Conservation (phyloP, 2,329 filamentous ascomycete genomes). For the Lecanosticta acicola region DNA sequence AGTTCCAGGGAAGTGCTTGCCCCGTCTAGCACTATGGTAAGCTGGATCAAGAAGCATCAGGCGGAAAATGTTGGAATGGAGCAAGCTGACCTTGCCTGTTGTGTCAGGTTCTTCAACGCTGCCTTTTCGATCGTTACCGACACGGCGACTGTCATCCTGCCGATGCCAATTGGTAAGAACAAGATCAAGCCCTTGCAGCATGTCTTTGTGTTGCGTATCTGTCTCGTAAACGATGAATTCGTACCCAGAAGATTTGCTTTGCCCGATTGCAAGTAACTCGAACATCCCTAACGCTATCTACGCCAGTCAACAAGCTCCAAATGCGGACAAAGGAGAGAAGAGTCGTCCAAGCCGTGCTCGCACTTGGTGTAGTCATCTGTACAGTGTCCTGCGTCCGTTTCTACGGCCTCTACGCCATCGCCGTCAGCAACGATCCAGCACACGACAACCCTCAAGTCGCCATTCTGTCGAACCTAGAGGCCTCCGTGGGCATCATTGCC, state of each 20-base stretch:
- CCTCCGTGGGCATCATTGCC: conserved; percentile 2
- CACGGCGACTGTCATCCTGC: conserved; percentile 29
- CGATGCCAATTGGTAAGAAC: conserved; percentile 31
- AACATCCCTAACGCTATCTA: too few species aligned
- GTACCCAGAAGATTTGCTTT: too few species aligned
- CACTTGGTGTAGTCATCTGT: conserved; percentile 15
- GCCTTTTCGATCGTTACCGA: conserved; percentile 31
- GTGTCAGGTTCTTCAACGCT: conserved; percentile 27
- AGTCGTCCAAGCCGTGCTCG: neutral
- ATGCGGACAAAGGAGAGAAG: neutral
- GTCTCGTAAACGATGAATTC: too few species aligned
- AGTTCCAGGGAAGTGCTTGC: neutral
- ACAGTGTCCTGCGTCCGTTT: conserved; percentile 28
- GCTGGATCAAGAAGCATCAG: too few species aligned
- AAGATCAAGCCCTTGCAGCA: too few species aligned
- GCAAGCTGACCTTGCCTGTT: too few species aligned
- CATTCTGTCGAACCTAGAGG: conserved; percentile 16
- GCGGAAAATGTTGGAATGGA: too few species aligned
- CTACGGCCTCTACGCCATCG: conserved; percentile 23
- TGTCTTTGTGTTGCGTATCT: too few species aligned
- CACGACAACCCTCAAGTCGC: conserved; percentile 27
- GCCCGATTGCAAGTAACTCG: too few species aligned
- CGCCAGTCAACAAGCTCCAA: neutral
- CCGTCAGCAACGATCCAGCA: conserved; percentile 21
- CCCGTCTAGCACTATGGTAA: conserved; percentile 1